Conservation (phyloP, 1,284 basidiomycete species). For the Heterobasidion irregulare region DNA sequence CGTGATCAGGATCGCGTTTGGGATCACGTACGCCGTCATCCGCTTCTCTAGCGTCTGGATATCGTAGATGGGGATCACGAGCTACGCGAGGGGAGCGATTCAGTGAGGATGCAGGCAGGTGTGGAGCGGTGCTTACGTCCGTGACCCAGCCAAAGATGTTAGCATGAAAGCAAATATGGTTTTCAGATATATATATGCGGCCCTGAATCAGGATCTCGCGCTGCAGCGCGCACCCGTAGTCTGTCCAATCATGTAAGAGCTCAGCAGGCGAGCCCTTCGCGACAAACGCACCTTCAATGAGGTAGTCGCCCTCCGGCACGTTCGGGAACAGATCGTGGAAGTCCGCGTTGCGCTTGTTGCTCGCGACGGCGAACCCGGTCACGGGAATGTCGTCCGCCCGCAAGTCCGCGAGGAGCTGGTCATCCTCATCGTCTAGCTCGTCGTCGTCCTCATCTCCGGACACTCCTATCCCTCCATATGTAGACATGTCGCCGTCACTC, state of each 20-base stretch:
- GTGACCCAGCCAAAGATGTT: constrained; percentile 97
- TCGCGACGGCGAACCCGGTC: constrained; percentile 95
- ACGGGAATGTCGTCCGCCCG: constrained; percentile 70
- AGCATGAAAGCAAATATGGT: constrained; percentile 97
- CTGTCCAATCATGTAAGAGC: constrained; percentile 31
- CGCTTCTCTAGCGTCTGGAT: constrained; percentile 90
- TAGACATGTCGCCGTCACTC: constrained; percentile 19
- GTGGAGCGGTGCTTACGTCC: constrained; percentile 3
- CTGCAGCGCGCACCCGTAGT: constrained; percentile 95
- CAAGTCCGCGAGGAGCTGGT: constrained; percentile 35
- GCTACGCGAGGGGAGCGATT: constrained; percentile 33
- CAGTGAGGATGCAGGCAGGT: constrained; percentile 1
- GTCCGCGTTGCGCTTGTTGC: constrained; percentile 89
- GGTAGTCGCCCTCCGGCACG: constrained; percentile 93
- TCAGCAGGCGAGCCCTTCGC: constrained; percentile 1
- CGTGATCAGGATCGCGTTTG: constrained; percentile 91
- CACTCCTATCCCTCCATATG: constrained; percentile 21
- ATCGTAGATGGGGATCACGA: constrained; percentile 88
- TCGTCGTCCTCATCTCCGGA: constrained; percentile 17
- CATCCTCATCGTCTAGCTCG: constrained; percentile 27
- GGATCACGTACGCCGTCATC: constrained; percentile 98
- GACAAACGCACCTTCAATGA: constrained; percentile 80
- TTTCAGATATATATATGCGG: constrained; percentile 94
- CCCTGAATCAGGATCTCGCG: constrained; percentile 97
- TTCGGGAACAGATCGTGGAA: constrained; percentile 90